Conservation (phyloP, 2,329 filamentous ascomycete species). For the Aspergillus fumigatiaffinis region DNA sequence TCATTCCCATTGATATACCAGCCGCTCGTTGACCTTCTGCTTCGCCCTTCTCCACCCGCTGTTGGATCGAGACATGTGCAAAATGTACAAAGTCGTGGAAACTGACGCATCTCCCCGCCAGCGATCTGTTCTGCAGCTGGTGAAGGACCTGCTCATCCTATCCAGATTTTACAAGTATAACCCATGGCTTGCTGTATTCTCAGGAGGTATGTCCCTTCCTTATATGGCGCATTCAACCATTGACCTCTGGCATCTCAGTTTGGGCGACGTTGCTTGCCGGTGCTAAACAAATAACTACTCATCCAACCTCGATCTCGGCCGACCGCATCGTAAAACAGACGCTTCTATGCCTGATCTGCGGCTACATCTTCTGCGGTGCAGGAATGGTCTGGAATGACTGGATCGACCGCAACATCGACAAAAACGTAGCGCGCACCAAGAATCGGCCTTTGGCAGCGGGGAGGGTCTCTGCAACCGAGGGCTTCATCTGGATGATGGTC, state of each 20-base stretch:
- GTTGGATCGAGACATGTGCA: not conserved
- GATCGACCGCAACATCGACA: conserved; percentile 26
- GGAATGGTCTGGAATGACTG: conserved; percentile 32
- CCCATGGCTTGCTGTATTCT: conserved; percentile 3
- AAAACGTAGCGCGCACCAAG: conserved; percentile 26
- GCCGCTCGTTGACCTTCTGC: not conserved
- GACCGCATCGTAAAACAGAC: conserved; percentile 18
- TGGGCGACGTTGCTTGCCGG: conserved; percentile 4
- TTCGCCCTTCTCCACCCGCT: too few species aligned
- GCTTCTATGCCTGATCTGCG: conserved; percentile 17
- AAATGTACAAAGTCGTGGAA: not conserved
- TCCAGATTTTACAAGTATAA: conserved; percentile 7
- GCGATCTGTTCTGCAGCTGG: not conserved
- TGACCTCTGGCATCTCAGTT: not conserved
- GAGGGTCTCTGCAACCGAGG: conserved; percentile 18
- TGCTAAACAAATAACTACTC: not conserved
- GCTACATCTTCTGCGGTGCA: conserved; percentile 25
- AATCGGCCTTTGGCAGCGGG: conserved; percentile 23
- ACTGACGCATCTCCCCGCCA: not conserved
- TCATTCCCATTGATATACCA: not conserved
- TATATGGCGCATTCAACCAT: too few species aligned
- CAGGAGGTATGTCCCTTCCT: not conserved
- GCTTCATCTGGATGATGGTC: conserved; percentile 12
- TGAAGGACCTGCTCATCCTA: conserved; percentile 2
- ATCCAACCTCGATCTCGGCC: not conserved